phyloP scores from a whole-genome alignment of 768 basidiomycete genomes.

The Boletus sp. region DNA sequence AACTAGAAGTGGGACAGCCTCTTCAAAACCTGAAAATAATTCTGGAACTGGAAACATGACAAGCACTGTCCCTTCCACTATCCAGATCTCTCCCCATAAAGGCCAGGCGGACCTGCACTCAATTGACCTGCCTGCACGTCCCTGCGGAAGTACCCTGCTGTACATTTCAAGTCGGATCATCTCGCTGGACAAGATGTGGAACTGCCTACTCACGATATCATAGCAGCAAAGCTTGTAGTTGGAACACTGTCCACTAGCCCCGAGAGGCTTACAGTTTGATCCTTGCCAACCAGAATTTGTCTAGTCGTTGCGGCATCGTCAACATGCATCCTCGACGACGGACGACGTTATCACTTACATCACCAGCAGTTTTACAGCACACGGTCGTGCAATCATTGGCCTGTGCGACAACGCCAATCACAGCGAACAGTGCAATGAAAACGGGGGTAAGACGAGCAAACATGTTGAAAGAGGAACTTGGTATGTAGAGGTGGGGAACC shows the following conservation, averaged over 20 bases:
- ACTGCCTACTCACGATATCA: neutral
- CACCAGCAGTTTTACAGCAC: neutral
- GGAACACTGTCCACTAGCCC: neutral
- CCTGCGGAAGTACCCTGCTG: neutral
- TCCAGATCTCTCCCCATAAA: neutral
- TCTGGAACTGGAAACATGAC: no score
- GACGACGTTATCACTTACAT: neutral
- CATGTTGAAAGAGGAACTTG: neutral
- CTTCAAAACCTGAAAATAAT: no score
- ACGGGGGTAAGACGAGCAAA: conserved; percentile 3
- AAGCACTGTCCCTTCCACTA: neutral
- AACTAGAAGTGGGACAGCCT: neutral
- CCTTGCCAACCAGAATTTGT: neutral
- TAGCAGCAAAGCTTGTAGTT: conserved; percentile 5
- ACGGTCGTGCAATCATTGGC: neutral
- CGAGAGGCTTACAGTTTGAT: neutral
- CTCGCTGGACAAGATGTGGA: neutral
- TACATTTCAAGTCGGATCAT: neutral
- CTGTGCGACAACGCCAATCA: neutral
- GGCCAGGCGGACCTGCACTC: neutral
- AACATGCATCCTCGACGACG: neutral
- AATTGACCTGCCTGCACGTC: neutral
- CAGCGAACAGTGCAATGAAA: neutral
- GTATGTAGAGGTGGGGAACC: neutral
- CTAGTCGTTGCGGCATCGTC: neutral